phyloP scores from a whole-genome alignment of 2,329 filamentous ascomycete species.

The Paecilomyces sp. region DNA sequence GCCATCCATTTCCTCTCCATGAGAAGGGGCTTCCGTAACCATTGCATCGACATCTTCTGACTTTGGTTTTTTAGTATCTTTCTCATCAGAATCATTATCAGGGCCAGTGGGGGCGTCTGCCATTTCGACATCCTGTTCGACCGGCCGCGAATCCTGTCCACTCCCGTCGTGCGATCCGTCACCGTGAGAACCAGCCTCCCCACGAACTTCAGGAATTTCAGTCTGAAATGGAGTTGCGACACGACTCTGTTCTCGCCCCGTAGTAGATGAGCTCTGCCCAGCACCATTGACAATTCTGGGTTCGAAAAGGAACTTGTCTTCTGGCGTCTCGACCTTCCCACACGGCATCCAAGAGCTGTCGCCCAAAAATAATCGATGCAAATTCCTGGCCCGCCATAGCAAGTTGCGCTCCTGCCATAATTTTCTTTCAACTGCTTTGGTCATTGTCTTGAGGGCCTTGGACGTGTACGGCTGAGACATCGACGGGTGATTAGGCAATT shows the following conservation, averaged over 20 bases:
- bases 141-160: conserved; percentile 1
- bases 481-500: conserved; percentile 53
- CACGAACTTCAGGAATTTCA: not conserved
- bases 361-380: conserved; percentile 53
- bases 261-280: conserved; percentile 8
- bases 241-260: conserved; percentile 11
- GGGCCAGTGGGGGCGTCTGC: conserved; percentile 12
- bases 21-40: conserved; percentile 25
- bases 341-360: conserved; percentile 55
- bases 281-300: conserved; percentile 17
- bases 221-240: conserved; percentile 5
- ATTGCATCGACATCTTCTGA: conserved; percentile 28
- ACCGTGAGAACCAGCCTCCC: not conserved
- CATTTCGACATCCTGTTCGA: conserved; percentile 28
- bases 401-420: conserved; percentile 51
- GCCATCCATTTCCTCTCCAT: conserved; percentile 16
- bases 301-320: conserved; percentile 44
- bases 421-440: conserved; percentile 48
- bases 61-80: conserved; percentile 17
- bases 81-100: conserved; percentile 5
- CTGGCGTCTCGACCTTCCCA: conserved; percentile 44
- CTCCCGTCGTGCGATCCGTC: conserved; percentile 7
- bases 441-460: conserved; percentile 52
- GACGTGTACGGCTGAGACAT: conserved; percentile 53
- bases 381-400: conserved; percentile 51